Base-by-base conservation (phyloP, 164 flowering plant genomes). In the Stephania yunnanensis region DNA sequence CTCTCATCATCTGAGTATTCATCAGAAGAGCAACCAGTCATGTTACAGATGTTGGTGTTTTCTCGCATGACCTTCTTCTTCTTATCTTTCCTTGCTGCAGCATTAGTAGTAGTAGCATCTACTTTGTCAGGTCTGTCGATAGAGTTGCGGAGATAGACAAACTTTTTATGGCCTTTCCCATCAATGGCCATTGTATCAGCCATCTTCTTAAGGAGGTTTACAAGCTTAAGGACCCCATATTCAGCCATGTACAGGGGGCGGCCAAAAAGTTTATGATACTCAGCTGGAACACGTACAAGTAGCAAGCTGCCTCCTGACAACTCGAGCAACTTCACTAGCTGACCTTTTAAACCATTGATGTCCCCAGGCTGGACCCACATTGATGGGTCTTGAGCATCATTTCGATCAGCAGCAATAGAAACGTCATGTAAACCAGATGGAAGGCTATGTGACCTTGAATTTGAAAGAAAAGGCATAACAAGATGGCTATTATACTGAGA, bases 361-460 rank as follows among this genome's bases (percentile, higher is more conserved):
- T 93, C 98, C 30, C 99, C 97, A 20, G 98, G 97, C 75, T 89
- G 98, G 61, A 89, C 96, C 90, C 91, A 93, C 80, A 76, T 71
- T n/a, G 71, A 30, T 10, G 77, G 75, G 48, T 87, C 75, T 29
- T 69, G 76, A 9, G 17, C 31, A 75, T 77, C 90, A 79, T 77
- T 81, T 15, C 77, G 84, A 17, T 84, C 87, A 63, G 69, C 31
- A 36, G 61, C 82, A 10, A 71, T 75, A 25, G 89, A 73, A 75
- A 72, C 86, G 71, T 89, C 91, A 76, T 80, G 86, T 72, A 87
- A 29, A 70, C 86, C 89, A 76, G 87, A 77, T 19, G 92, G 90
- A 25, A 88, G 86, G 81, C 88, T 85, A 1, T 79, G 85, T 36
- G 92, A 86, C 75, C 93, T 87, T 22, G 80, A 81, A 70, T 80